Evolutionary conservation across 306 rosid genomes (phyloP), one percentile per base, ranked within the genome.

Genomic region (Amphicarpaea edgeworthii): DNA sequence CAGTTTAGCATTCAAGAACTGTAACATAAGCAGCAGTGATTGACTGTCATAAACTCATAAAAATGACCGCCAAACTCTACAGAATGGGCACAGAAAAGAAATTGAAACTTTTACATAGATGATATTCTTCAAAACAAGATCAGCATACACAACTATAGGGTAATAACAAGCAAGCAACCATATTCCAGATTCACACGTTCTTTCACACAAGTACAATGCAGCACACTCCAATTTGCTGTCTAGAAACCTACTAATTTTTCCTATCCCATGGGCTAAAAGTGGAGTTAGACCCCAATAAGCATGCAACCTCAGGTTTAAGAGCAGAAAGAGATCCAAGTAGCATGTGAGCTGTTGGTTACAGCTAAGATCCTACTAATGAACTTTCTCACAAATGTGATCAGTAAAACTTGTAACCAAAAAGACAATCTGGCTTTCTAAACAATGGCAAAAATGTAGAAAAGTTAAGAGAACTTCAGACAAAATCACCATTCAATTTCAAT

Each of bases 321-420:
- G 19, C 15, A 63, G 49, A 21, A 17, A 37, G 21, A 38, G 14
- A 81, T 21, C 43, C 21, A 21, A 54, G 14, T 34, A 40, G 11
- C 53, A 55, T 10, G 34, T 57, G 49, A 38, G 12, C 58, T 34
- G 7, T 7, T 0, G 40, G 1, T 55, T 37, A 30, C 63, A 73
- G 47, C 45, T 57, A 73, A 80, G 65, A 67, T 20, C 51, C 77
- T 21, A 75, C 80, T n/a, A 40, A 75, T 40, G 53, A 69, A 69
- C 60, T 57, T 63, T 12, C 60, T 54, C 16, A 68, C 30, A 40
- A 12, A 68, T 57, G 72, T 38, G 50, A 75, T 26, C 41, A 63
- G 12, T 55, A 51, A 46, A 80, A 23, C 72, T 47, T 65, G 46
- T 38, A 60, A 38, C 51, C 2, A 5, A 75, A 37, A 55, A 37